A percentile compares a stretch with the other conserved stretches of the same genome.
Conservation (phyloP, 2,329 filamentous ascomycete species). For the Talaromyces sp. region DNA sequence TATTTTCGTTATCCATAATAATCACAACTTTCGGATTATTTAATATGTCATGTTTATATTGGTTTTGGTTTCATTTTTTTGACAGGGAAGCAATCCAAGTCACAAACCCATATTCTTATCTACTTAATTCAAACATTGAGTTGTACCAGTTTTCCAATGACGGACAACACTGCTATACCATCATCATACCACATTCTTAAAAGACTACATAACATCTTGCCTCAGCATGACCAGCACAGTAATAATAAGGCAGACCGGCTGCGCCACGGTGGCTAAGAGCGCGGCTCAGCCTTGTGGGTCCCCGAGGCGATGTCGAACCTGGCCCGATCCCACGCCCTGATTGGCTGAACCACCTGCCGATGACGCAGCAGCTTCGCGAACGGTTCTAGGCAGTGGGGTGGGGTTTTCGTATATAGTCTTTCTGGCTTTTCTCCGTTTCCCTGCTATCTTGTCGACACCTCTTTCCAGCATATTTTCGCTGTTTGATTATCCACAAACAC, state of each 20-base stretch:
- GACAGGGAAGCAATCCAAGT: too few relatives aligned
- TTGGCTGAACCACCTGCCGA: neutral
- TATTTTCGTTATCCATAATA: too few relatives aligned
- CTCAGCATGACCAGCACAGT: too few relatives aligned
- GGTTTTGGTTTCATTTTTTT: too few relatives aligned
- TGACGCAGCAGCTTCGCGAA: conserved; percentile 2
- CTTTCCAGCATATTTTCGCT: neutral
- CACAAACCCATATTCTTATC: too few relatives aligned
- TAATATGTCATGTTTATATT: too few relatives aligned
- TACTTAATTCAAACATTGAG: too few relatives aligned
- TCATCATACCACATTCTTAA: too few relatives aligned
- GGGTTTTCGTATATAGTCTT: neutral
- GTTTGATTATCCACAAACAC: neutral
- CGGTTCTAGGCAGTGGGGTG: neutral
- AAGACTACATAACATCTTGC: too few relatives aligned
- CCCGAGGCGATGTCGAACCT: neutral
- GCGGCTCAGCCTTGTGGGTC: neutral
- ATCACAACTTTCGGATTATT: too few relatives aligned
- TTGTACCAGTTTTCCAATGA: too few relatives aligned
- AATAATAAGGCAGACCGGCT: neutral
- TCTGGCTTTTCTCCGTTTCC: neutral
- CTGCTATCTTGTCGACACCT: neutral
- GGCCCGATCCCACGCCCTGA: neutral
- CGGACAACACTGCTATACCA: too few relatives aligned
- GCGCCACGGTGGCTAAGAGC: neutral